These are phyloP conservation scores for Zhuliangozyma blackwelliae DNA, from an alignment of 1,139 yeast species.

Conservation along the genomic window DNA sequence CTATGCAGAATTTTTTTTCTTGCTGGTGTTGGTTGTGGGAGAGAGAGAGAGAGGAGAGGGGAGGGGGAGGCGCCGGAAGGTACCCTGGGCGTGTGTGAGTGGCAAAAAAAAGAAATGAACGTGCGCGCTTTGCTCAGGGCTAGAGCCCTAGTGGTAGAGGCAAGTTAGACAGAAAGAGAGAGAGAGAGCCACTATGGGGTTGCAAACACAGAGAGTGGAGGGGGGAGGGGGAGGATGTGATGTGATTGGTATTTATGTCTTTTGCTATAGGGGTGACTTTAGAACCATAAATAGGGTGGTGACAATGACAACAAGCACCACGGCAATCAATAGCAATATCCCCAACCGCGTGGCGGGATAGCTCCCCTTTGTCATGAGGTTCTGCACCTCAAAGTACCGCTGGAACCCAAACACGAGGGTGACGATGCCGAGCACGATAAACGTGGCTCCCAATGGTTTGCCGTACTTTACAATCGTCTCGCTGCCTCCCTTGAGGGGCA, in stretches of 20 bases:
- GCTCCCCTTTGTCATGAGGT: slow-evolving; percentile 19
- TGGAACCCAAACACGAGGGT: slow-evolving; percentile 30
- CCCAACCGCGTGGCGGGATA: slow-evolving; percentile 30
- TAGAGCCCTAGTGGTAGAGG: no score
- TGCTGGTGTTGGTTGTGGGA: not conserved
- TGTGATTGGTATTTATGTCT: no score
- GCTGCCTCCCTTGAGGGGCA: no score
- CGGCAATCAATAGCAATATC: slow-evolving; percentile 16
- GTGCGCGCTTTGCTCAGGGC: no score
- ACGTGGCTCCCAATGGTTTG: slow-evolving; percentile 33
- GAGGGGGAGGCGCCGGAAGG: slow-evolving; percentile 3
- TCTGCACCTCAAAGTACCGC: slow-evolving; percentile 35
- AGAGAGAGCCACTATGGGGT: no score
- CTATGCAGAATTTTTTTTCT: not conserved
- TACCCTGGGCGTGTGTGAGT: not conserved
- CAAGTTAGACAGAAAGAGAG: no score
- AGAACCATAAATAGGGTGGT: slow-evolving; percentile 22
- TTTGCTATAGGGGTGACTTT: slow-evolving; percentile 4
- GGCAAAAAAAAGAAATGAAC: no score
- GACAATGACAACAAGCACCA: slow-evolving; percentile 19
- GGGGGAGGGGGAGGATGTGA: no score
- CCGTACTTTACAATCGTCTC: slow-evolving; percentile 21
- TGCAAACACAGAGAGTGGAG: no score
- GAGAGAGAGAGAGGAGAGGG: not conserved
- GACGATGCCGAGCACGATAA: slow-evolving; percentile 32